Base-by-base conservation (phyloP, 768 basidiomycete species). In the Kwoniella dendrophila region DNA sequence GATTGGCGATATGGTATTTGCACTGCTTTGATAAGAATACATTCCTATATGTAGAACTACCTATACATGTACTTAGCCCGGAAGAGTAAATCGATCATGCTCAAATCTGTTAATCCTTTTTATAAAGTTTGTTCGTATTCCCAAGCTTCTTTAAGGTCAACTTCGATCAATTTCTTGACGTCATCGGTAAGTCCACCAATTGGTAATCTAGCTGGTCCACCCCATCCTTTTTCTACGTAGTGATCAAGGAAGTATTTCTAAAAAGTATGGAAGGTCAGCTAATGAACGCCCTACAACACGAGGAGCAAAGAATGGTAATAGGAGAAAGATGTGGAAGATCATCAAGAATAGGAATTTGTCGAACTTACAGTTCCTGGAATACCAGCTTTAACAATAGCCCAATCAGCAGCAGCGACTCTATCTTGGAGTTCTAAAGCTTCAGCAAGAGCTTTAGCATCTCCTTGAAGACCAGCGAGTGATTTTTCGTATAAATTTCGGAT, bases 381-480 rank as follows among this genome's bases (percentile, higher is more conserved):
- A 33, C 79, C 78, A 20, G 76, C 76, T 57, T 79, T 79, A 52
- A 80, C 77, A 56, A 80, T 74, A 59, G 74, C 70, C 68, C 75
- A 79, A 63, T 81, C 81, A 22, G 77, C 74, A 8, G 72, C 59
- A 8, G 76, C 73, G 3, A 81, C 78, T 60, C 78, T 47, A 33
- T 78, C 76, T 65, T 81, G 80, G 5, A 81, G 66, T 32, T 67
- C 63, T 34, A 73, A 68, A 12, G 81, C 80, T 61, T 78, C 76
- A 22, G 62, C 61, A 43, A 78, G 40, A 33, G 71, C 70, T n/a
- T 62, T 49, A 1, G 67, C 49, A 52, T 78, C 73, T 12, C 79
- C 79, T 52, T 70, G 60, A 66, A 80, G 60, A 38, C 78, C 78
- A 50, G 74, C 72, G 49, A 75, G 55, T 12, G 77, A 63, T 2